Percentiles rank a stretch among this genome's conserved stretches.
These are phyloP conservation scores for Novakomyces olei DNA, from an alignment of 805 yeast species.

Conservation along the genomic window DNA sequence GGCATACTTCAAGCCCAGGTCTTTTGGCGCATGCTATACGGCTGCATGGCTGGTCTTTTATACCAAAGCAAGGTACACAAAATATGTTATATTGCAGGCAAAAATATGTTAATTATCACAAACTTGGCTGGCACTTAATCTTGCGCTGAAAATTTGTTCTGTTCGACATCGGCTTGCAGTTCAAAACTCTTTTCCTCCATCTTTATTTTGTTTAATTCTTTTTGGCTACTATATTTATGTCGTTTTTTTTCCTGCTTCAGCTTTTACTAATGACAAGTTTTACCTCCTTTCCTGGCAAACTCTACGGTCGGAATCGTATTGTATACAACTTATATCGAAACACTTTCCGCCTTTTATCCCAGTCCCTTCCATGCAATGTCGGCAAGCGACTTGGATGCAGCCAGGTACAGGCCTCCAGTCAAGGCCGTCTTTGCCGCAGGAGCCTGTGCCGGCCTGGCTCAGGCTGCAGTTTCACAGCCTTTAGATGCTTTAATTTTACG, in stretches of 20 bases:
- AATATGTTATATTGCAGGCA: too few species aligned
- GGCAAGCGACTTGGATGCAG: not conserved
- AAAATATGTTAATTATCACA: too few species aligned
- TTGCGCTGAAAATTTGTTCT: too few species aligned
- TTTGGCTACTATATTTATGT: not conserved
- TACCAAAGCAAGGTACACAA: too few species aligned
- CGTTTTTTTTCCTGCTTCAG: too few species aligned
- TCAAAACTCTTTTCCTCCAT: not conserved
- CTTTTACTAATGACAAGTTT: constrained; percentile 17
- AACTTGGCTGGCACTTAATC: too few species aligned
- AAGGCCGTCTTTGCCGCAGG: constrained; percentile 46
- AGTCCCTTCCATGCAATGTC: constrained; percentile 5
- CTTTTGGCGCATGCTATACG: constrained; percentile 46
- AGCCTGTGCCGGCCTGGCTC: constrained; percentile 62
- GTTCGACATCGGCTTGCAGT: constrained; percentile 15
- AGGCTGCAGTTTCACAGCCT: constrained; percentile 84
- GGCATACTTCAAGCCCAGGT: constrained; percentile 52
- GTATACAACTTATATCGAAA: constrained; percentile 53
- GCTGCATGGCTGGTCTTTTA: constrained; percentile 64
- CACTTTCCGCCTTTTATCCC: constrained; percentile 12
- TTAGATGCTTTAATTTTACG: constrained; percentile 76
- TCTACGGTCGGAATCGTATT: constrained; percentile 73
- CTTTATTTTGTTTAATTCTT: not conserved
- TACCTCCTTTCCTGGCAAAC: constrained; percentile 77
- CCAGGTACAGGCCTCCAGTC: too few species aligned